Base-by-base conservation (phyloP, 768 basidiomycete species). In the Dioszegia aurantiaca region DNA sequence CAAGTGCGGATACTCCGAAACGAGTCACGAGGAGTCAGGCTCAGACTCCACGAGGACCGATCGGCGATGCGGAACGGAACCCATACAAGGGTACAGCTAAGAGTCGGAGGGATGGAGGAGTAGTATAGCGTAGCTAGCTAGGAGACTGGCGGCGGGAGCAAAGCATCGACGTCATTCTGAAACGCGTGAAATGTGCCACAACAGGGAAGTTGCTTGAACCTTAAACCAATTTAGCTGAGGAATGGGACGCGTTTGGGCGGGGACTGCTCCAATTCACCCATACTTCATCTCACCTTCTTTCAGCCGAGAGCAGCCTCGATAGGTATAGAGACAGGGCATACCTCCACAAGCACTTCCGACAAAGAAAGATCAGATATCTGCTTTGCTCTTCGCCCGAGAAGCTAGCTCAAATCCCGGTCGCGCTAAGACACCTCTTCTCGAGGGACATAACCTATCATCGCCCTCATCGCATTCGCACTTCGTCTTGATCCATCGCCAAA, bases 41-140 rank as follows among this genome's bases (percentile, higher is more conserved):
- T 21, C 33, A 51, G 41, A n/a, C n/a, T n/a, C 58, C 63, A 21
- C 51, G 48, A 49, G 56, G 60, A 12, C 53, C 60, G 8, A 68
- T 70, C 49, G 68, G 68, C 3, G 72, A 74, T 56, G 47, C 56
- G 3, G 68, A 63, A 60, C 58, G 54, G 44, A 74, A 74, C 57
- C 72, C 72, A 26, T 74, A 72, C 59, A 66, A 53, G 51, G 26
- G 51, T 16, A 62, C 55, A 30, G 66, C 64, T 2, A 64, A 59
- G 30, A 67, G 61, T 45, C 33, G 70, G 41, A 51, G 60, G 31
- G 70, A 63, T 19, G 70, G 69, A 0, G 70, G 72, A 30, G 72
- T 71, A 5, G 63, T 74, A 17, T 73, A 56, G 54, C 11, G 2
- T 12, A 24, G 31, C 1, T 28, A 23, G 14, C 8, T 27, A 12